Evolutionary conservation across 768 basidiomycete genomes (phyloP).

Genomic region (Suillus variegatus): DNA sequence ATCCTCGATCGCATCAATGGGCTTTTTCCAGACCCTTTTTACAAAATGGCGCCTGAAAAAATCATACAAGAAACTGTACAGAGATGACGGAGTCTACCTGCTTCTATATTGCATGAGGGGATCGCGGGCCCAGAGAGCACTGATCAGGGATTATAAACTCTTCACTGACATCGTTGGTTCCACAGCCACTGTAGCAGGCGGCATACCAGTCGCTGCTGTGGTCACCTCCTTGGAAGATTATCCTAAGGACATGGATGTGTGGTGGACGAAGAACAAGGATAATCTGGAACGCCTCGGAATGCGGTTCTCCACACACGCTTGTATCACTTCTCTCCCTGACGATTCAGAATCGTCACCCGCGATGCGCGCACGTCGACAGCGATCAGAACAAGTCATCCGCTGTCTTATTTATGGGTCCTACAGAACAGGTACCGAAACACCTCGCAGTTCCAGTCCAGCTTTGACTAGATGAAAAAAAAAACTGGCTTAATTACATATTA

Average conservation of each 20-base stretch:
- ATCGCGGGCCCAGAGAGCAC: slow-evolving; percentile 24
- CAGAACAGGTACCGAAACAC: not conserved
- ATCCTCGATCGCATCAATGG: slow-evolving; percentile 31
- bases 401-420: not conserved
- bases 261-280: slow-evolving; percentile 39
- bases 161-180: slow-evolving; percentile 29
- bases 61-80: slow-evolving; percentile 30
- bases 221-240: slow-evolving; percentile 38
- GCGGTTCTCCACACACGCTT: slow-evolving; percentile 41
- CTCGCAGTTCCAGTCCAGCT: not conserved
- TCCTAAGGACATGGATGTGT: slow-evolving; percentile 32
- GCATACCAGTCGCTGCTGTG: slow-evolving; percentile 32
- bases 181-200: slow-evolving; percentile 28
- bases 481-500: not conserved
- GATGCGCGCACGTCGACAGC: not conserved
- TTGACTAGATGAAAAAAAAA: not conserved
- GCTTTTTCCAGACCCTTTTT: slow-evolving; percentile 17
- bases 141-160: slow-evolving; percentile 33
- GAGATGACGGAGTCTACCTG: slow-evolving; percentile 31
- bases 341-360: not conserved
- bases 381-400: slow-evolving; percentile 24
- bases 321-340: slow-evolving; percentile 37
- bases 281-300: slow-evolving; percentile 35
- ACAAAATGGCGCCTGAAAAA: slow-evolving; percentile 26
- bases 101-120: slow-evolving; percentile 37